These are phyloP conservation scores for Lunularia cruciata DNA, from an alignment of 225 moss, liverwort and hornwort species.

Conservation along the genomic window DNA sequence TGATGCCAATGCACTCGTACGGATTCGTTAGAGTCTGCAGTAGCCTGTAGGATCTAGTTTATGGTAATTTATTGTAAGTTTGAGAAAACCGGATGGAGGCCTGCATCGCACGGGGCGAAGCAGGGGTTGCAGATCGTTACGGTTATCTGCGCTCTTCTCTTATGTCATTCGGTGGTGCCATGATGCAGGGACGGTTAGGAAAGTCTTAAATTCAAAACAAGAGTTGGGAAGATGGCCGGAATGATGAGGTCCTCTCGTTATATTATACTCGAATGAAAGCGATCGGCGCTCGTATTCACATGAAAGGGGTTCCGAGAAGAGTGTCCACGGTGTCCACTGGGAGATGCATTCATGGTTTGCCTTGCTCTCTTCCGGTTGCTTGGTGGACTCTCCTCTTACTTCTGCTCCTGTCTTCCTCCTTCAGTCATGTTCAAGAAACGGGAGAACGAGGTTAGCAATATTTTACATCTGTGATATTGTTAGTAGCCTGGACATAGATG, in stretches of 20 bases:
- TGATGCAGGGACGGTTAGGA: no score
- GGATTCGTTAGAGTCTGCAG: no score
- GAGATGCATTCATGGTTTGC: constrained; percentile 40
- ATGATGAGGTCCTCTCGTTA: background rate
- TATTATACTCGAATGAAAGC: constrained; percentile 34
- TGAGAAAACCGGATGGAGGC: no score
- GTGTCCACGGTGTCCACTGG: constrained; percentile 26
- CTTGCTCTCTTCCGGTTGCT: constrained; percentile 35
- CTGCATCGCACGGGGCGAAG: no score
- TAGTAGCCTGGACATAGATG: background rate
- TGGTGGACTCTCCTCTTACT: constrained; percentile 41
- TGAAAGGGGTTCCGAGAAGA: constrained; percentile 25
- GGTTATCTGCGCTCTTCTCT: no score
- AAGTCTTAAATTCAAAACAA: no score
- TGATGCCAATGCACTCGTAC: no score
- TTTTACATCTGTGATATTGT: background rate
- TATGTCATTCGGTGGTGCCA: no score
- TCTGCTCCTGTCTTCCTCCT: constrained; percentile 39
- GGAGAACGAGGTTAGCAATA: constrained; percentile 24
- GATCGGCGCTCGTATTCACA: constrained; percentile 14
- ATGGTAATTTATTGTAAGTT: no score
- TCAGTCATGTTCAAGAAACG: constrained; percentile 31
- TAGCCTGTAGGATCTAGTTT: no score
- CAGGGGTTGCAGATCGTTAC: no score
- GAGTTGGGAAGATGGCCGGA: no score